Evolutionary conservation across 2,329 filamentous ascomycete genomes (phyloP), one percentile per base, ranked within the genome.

Genomic region (Diaporthe longicolla): DNA sequence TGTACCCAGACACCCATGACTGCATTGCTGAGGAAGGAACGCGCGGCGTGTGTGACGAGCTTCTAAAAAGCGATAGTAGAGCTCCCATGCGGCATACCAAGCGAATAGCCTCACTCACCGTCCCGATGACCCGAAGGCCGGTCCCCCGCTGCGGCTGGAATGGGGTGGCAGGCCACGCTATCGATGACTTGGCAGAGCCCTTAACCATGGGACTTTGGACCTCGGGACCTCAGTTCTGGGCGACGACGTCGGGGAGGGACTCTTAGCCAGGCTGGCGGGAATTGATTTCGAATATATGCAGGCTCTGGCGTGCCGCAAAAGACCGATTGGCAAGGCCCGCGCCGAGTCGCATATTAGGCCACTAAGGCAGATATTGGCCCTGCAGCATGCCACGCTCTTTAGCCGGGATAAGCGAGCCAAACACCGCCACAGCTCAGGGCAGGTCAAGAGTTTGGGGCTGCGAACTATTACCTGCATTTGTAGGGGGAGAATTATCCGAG

Each of bases 321-420:
- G 45, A 29, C 63, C 32, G 63, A 40, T 54, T 68, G 48, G 63
- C 9, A 40, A 40, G 48, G 63, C 21, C 48, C 63, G 48, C 50
- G 45, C 63, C 63, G 45, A 52, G 63, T 50, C n/a, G 48, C 63
- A 68, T 63, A 48, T 63, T 63, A 29, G 40, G 32, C n/a, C 48
- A 54, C 48, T n/a, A 37, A 24, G n/a, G 21, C 17, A 24, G 29
- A 50, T 68, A 68, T 40, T 54, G 24, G 45, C 37, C 15, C 48
- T 54, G 63, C 32, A 40, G 48, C 19, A n/a, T 35, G 17, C 29
- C 45, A 54, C n/a, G 21, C 8, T 26, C 48, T 68, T 68, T 68
- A 68, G 32, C 63, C 63, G 63, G 63, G 21, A 15, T 54, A 54
- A 54, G 63, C 63, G 63, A 50, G 32, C 63, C 63, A 68, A 1